A percentile compares a stretch with the other conserved stretches of the same genome.
Conservation (phyloP, 2,329 filamentous ascomycete species). For the Aureobasidium namibiae region DNA sequence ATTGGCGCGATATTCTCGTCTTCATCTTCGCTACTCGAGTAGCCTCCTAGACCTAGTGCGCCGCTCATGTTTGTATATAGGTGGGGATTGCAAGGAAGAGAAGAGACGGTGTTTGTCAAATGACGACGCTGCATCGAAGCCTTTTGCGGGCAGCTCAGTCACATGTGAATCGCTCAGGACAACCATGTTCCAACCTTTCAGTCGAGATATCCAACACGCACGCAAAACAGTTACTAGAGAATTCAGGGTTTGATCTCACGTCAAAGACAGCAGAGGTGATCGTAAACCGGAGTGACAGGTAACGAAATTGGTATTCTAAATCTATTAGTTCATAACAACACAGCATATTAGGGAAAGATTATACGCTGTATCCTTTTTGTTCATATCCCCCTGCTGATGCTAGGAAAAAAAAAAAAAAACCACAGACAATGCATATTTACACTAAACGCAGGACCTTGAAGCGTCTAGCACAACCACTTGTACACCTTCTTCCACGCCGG, state of each 20-base stretch:
- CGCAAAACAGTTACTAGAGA: not conserved
- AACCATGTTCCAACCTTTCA: too few species aligned
- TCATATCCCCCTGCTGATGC: too few species aligned
- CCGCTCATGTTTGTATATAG: conserved; percentile 18
- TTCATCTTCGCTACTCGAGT: conserved; percentile 41
- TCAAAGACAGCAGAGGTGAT: too few species aligned
- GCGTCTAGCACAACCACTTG: conserved; percentile 38
- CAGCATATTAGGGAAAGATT: too few species aligned
- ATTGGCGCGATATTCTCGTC: conserved; percentile 21
- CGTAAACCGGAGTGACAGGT: too few species aligned
- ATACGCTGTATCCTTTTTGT: too few species aligned
- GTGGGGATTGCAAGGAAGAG: not conserved
- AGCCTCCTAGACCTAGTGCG: conserved; percentile 34
- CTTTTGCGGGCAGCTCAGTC: not conserved
- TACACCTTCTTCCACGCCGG: conserved; percentile 42
- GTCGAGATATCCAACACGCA: not conserved
- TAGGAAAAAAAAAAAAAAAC: too few species aligned
- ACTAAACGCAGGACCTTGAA: not conserved
- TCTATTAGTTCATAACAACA: too few species aligned
- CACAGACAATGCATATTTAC: too few species aligned
- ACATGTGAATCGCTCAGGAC: not conserved
- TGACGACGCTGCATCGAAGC: not conserved
- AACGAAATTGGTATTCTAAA: too few species aligned
- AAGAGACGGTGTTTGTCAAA: not conserved
- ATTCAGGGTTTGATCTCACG: too few species aligned